phyloP scores from a whole-genome alignment of 2,329 filamentous ascomycete species.

The Aspergillus tanneri region DNA sequence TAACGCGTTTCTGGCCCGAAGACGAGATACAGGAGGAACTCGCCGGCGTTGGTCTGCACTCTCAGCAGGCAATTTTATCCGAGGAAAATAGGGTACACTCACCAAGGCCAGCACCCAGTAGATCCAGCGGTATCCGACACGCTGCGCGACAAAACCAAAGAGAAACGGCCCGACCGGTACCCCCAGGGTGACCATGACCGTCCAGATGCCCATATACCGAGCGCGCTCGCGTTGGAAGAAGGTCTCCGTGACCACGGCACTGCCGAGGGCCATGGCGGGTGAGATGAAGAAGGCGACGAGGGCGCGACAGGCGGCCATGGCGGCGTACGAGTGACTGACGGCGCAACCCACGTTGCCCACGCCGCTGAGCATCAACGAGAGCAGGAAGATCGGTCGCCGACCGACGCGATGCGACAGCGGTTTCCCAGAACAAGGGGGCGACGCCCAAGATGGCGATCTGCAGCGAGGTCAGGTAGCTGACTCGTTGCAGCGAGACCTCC shows the following conservation, averaged over 20 bases:
- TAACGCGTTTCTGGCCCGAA: slow-evolving; percentile 57
- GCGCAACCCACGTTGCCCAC: slow-evolving; percentile 56
- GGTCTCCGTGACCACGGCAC: slow-evolving; percentile 55
- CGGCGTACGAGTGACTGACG: slow-evolving; percentile 47
- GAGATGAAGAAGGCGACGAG: slow-evolving; percentile 55
- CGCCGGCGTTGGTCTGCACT: slow-evolving; percentile 52
- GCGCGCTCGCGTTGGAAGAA: slow-evolving; percentile 56
- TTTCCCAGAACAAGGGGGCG: slow-evolving; percentile 55
- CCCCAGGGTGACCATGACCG: slow-evolving; percentile 50
- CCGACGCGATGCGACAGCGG: slow-evolving; percentile 55
- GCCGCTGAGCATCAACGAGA: slow-evolving; percentile 49
- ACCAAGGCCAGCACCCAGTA: slow-evolving; percentile 58
- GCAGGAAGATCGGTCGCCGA: slow-evolving; percentile 54
- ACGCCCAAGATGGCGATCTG: slow-evolving; percentile 54
- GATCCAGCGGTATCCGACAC: slow-evolving; percentile 57
- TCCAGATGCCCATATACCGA: slow-evolving; percentile 57
- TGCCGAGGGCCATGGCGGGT: slow-evolving; percentile 53
- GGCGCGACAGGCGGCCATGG: slow-evolving; percentile 52
- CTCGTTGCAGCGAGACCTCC: slow-evolving; percentile 47
- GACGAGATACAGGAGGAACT: slow-evolving; percentile 57
- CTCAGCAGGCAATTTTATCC: slow-evolving; percentile 5
- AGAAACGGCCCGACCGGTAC: slow-evolving; percentile 40
- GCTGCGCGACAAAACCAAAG: slow-evolving; percentile 46
- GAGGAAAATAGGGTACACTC: slow-evolving; percentile 20
- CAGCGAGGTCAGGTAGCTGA: slow-evolving; percentile 55